Percentiles rank a stretch among this genome's conserved stretches.
phyloP scores from a whole-genome alignment of 2,329 filamentous ascomycete genomes.

The Xylariaceae sp. region DNA sequence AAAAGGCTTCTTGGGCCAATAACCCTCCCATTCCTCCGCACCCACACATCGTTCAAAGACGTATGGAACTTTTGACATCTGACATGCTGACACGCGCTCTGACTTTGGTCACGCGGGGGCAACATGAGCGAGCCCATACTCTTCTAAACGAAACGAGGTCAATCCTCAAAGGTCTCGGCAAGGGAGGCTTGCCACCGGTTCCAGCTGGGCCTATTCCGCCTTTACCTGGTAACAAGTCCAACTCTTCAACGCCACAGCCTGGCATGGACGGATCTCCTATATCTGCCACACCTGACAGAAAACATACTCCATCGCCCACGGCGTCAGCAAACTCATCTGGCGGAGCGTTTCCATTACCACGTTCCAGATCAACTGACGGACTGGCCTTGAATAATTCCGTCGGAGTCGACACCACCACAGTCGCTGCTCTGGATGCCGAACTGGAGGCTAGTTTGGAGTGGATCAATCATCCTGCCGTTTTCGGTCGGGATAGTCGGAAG shows the following conservation, averaged over 20 bases:
- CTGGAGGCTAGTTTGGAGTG: constrained; percentile 88
- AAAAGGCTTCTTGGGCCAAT: constrained; percentile 61
- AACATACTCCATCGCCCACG: constrained; percentile 53
- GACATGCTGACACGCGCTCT: constrained; percentile 95
- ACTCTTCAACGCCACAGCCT: constrained; percentile 47
- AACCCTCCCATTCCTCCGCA: constrained; percentile 88
- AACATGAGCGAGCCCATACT: constrained; percentile 91
- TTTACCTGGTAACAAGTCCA: constrained; percentile 35
- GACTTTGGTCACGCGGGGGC: constrained; percentile 83
- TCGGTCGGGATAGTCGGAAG: constrained; percentile 89
- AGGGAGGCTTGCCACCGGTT: constrained; percentile 87
- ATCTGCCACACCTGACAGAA: constrained; percentile 48
- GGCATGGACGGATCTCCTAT: constrained; percentile 42
- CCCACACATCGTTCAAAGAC: constrained; percentile 87
- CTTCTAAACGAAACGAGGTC: constrained; percentile 89
- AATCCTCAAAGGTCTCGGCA: constrained; percentile 92
- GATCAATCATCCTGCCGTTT: constrained; percentile 96
- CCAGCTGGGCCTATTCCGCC: constrained; percentile 26
- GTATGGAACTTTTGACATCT: constrained; percentile 96
- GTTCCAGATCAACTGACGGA: constrained; percentile 52
- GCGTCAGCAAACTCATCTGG: constrained; percentile 44
- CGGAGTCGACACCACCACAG: constrained; percentile 79
- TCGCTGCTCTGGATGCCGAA: constrained; percentile 84
- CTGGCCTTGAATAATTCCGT: constrained; percentile 53
- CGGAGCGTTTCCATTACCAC: constrained; percentile 39